These are phyloP conservation scores for Botryotinia convoluta DNA, from an alignment of 2,329 filamentous ascomycete species.

Conservation along the genomic window DNA sequence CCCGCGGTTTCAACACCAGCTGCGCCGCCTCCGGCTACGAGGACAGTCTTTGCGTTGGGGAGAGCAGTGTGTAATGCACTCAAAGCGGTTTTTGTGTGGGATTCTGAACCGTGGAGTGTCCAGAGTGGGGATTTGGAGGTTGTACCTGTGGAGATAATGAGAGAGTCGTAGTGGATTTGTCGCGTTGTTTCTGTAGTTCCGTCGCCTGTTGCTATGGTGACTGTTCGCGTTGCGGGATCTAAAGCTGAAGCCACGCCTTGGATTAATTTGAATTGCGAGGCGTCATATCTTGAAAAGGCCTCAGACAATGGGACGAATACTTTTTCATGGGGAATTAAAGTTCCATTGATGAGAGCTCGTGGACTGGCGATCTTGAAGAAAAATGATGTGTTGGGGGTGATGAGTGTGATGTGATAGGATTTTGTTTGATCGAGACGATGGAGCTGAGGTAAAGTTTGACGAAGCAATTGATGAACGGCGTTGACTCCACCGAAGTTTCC, in stretches of 20 bases:
- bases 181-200: slow-evolving; percentile 23
- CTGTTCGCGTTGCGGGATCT: slow-evolving; percentile 38
- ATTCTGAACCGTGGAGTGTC: slow-evolving; percentile 41
- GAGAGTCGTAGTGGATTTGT: slow-evolving; percentile 42
- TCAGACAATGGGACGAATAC: slow-evolving; percentile 44
- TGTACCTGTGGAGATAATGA: slow-evolving; percentile 50
- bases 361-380: slow-evolving; percentile 47
- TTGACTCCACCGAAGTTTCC: slow-evolving; percentile 51
- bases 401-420: slow-evolving; percentile 44
- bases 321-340: slow-evolving; percentile 45
- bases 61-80: slow-evolving; percentile 43
- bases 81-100: slow-evolving; percentile 40
- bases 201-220: slow-evolving; percentile 34
- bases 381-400: slow-evolving; percentile 44
- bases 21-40: slow-evolving; percentile 47
- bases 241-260: slow-evolving; percentile 43
- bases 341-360: slow-evolving; percentile 47
- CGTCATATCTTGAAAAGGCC: slow-evolving; percentile 43
- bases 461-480: slow-evolving; percentile 50
- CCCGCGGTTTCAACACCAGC: slow-evolving; percentile 48
- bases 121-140: slow-evolving; percentile 47
- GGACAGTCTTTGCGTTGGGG: slow-evolving; percentile 42
- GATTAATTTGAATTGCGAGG: slow-evolving; percentile 43
- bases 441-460: slow-evolving; percentile 47
- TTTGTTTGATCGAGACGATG: slow-evolving; percentile 31